phyloP scores from a whole-genome alignment of 148 eudicot genomes.

The Nepenthes gracilis region DNA sequence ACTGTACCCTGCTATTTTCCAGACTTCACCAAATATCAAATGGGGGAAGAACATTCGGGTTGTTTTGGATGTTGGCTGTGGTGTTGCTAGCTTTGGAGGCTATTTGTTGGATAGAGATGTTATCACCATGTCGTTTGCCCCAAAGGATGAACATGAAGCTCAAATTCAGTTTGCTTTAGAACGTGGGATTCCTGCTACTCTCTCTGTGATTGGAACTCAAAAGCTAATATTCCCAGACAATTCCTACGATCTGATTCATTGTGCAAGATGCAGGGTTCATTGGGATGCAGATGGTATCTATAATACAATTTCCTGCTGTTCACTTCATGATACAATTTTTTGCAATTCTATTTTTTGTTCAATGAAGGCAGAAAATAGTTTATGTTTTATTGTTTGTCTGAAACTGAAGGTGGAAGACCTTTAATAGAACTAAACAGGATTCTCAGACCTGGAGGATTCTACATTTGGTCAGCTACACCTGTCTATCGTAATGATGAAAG shows the following conservation, averaged over 20 bases:
- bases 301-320: conserved; percentile 1
- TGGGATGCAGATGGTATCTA: conserved; percentile 89
- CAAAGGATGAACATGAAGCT: conserved; percentile 97
- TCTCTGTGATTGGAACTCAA: conserved; percentile 91
- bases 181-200: conserved; percentile 90
- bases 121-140: conserved; percentile 92
- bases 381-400: neutral
- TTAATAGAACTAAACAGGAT: conserved; percentile 84
- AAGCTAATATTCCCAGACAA: conserved; percentile 93
- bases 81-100: conserved; percentile 99
- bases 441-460: conserved; percentile 89
- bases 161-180: conserved; percentile 99
- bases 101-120: conserved; percentile 80
- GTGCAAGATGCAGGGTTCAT: conserved; percentile 99
- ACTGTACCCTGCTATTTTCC: conserved; percentile 6
- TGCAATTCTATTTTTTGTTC: neutral
- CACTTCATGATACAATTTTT: neutral
- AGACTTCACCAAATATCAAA: conserved; percentile 60
- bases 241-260: conserved; percentile 78
- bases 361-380: neutral
- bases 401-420: conserved; percentile 73
- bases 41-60: conserved; percentile 90
- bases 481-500: conserved; percentile 66
- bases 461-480: conserved; percentile 96
- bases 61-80: conserved; percentile 95